Base-by-base conservation (phyloP, 2,329 filamentous ascomycete genomes). In the Claviceps pazoutovae region DNA sequence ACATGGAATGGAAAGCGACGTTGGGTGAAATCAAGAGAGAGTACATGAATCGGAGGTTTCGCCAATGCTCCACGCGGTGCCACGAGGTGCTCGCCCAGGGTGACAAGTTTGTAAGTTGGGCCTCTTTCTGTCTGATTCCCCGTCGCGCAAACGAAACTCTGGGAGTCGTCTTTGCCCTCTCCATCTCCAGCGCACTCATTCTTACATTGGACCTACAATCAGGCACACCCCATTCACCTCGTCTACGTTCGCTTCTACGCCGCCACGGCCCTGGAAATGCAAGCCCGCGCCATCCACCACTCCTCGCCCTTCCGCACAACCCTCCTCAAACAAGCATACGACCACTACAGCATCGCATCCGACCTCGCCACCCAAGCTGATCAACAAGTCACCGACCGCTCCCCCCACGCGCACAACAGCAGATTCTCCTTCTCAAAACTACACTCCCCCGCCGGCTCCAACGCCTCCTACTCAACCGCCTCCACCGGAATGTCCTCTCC, bases 221-320 rank as follows among this genome's bases (percentile, higher is more conserved):
- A 67, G 26, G 65, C 75, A 19, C 74, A 79, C 59, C 74, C 76
- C 2, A 66, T 75, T 6, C 74, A 80, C 58, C 66, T 79, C 37
- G 75, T 81, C 56, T 80, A 79, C 54, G 68, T 82, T 5, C 73
- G 79, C 60, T 80, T 81, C 61, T 82, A 80, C 55, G 78, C 77
- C n/a, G 78, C 78, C 19, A 74, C 70, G n/a, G 74, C 78, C 14
- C 69, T 78, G 43, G 78, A 81, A 58, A 74, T 75, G 67, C 76
- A 76, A 57, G 76, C 76, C 1, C 70, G 72, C 30, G 67, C 71
- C 38, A 64, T 79, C 7, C 69, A 70, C 16, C 63, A 68, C 11
- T 69, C 68, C 2, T 74, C 74, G 0, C 62, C 70, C 2, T 68
- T 73, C 55, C 73, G 76, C 45, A 64, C 65, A 37, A 70, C 62